Conservation (phyloP, 176 grass and related monocot genomes). For the Eremochloa ophiuroides region DNA sequence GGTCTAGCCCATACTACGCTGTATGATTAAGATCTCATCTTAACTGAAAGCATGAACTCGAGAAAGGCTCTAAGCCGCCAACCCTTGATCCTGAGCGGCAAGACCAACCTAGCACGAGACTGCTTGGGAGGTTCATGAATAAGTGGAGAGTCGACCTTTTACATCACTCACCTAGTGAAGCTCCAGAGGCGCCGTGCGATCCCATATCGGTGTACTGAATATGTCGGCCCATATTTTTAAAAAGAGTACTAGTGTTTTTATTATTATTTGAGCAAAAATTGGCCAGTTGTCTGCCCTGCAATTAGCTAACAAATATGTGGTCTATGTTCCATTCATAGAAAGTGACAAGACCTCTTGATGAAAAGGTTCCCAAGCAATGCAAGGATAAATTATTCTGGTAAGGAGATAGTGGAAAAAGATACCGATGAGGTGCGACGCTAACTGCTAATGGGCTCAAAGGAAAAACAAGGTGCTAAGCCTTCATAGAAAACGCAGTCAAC, state of each 20-base stretch:
- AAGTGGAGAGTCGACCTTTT: too few species aligned
- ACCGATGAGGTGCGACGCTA: not conserved
- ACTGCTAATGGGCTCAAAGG: not conserved
- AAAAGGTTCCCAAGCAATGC: not conserved
- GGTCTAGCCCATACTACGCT: too few species aligned
- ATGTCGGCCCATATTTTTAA: too few species aligned
- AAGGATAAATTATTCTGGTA: conserved; percentile 15
- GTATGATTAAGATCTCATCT: too few species aligned
- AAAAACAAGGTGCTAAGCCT: not conserved
- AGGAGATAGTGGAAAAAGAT: not conserved
- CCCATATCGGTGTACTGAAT: too few species aligned
- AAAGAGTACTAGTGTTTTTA: not conserved
- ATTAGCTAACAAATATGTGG: not conserved
- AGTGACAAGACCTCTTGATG: not conserved
- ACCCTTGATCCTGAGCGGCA: too few species aligned
- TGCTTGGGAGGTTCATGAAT: too few species aligned
- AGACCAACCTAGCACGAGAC: too few species aligned
- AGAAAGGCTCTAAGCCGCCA: too few species aligned
- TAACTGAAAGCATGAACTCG: too few species aligned
- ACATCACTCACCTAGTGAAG: too few species aligned
- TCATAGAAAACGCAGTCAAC: not conserved
- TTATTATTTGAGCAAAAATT: not conserved
- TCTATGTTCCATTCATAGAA: not conserved
- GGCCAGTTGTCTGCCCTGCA: not conserved
- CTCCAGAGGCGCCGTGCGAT: too few species aligned